phyloP scores from a whole-genome alignment of 2,329 filamentous ascomycete species.

The Dactylonectria macrodidyma region DNA sequence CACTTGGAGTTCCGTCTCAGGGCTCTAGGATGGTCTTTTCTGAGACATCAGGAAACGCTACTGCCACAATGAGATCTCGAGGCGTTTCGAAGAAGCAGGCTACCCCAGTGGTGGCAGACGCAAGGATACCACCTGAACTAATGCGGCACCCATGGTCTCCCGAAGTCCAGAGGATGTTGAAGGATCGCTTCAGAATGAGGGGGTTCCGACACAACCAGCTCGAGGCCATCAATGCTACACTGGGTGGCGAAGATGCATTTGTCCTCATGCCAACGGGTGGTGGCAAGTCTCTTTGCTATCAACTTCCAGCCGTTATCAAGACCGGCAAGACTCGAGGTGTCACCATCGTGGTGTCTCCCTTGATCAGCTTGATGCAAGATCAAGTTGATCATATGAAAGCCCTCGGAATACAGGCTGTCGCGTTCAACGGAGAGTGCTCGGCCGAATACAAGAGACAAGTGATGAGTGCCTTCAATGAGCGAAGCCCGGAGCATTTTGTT shows the following conservation, averaged over 20 bases:
- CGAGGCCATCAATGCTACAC: conserved; percentile 94
- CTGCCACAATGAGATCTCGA: conserved; percentile 51
- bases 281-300: conserved; percentile 97
- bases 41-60: conserved; percentile 65
- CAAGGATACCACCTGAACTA: conserved; percentile 64
- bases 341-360: conserved; percentile 93
- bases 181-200: conserved; percentile 85
- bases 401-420: conserved; percentile 82
- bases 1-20: conserved; percentile 40
- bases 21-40: conserved; percentile 57
- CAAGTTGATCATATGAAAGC: conserved; percentile 87
- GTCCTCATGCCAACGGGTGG: conserved; percentile 98
- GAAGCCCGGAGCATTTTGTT: conserved; percentile 80
- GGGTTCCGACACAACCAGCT: conserved; percentile 94
- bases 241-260: conserved; percentile 90
- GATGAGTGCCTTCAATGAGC: conserved; percentile 73
- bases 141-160: conserved; percentile 86
- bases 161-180: conserved; percentile 86
- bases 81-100: conserved; percentile 51
- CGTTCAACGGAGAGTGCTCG: conserved; percentile 85
- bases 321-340: conserved; percentile 88
- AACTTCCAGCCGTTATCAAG: conserved; percentile 87
- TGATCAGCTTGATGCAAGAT: conserved; percentile 97
- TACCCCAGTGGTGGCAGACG: conserved; percentile 41
- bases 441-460: conserved; percentile 75